Evolutionary conservation across 257 asterid species (phyloP).

Genomic region (Solanum rostratum): DNA sequence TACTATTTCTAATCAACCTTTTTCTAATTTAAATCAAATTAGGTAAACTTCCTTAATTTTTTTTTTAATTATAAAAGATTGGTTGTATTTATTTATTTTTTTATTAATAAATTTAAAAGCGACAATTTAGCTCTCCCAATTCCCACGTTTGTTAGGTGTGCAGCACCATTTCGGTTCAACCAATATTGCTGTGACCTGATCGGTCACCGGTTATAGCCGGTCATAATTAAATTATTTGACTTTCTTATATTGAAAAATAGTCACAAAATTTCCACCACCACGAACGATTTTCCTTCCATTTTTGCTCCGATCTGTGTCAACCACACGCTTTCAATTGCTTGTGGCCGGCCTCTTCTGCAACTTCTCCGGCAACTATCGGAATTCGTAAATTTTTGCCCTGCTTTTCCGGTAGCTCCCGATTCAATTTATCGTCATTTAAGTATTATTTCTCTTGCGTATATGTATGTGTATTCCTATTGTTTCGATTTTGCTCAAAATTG

Average conservation of each 20-base stretch:
- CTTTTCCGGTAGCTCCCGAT: not conserved
- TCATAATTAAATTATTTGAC: not conserved
- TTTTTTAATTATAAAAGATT: not conserved
- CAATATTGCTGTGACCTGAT: not conserved
- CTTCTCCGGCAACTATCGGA: not conserved
- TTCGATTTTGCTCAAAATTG: not conserved
- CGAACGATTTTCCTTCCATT: not conserved
- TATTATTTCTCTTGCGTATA: not conserved
- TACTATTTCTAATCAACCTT: not conserved
- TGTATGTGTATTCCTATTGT: not conserved
- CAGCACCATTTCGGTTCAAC: not conserved
- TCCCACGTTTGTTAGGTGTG: not conserved
- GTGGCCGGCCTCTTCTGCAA: not conserved
- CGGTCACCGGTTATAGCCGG: not conserved
- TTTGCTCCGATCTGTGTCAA: constrained; percentile 6
- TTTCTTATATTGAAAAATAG: not conserved
- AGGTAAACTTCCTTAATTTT: not conserved
- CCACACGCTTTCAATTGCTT: constrained; percentile 10
- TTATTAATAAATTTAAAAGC: not conserved
- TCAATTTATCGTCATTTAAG: not conserved
- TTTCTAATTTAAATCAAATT: not conserved
- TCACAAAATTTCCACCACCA: not conserved
- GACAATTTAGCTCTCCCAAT: not conserved
- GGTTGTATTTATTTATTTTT: not conserved
- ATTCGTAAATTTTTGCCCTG: not conserved